phyloP scores from a whole-genome alignment of 345 rosid genomes.

The Clausena lansium region DNA sequence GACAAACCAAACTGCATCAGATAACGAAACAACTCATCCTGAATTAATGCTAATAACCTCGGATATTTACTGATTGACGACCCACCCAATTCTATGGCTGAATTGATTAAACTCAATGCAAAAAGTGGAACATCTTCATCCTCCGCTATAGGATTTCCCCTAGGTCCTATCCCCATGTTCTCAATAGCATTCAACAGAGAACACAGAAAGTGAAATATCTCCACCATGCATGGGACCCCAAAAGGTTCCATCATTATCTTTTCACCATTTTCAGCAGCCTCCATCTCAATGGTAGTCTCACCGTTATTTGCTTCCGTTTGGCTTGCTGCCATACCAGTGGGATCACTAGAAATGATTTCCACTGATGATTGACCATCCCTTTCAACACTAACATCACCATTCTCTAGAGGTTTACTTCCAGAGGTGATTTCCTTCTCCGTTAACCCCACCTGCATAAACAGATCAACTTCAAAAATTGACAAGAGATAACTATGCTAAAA shows the following conservation, averaged over 20 bases:
- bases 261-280: slow-evolving; percentile 41
- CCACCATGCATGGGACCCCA: slow-evolving; percentile 80
- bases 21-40: slow-evolving; percentile 65
- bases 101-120: slow-evolving; percentile 70
- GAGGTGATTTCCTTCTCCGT: slow-evolving; percentile 32
- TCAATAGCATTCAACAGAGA: slow-evolving; percentile 62
- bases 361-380: slow-evolving; percentile 33
- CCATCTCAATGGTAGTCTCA: slow-evolving; percentile 29
- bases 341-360: slow-evolving; percentile 26
- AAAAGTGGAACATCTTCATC: slow-evolving; percentile 85
- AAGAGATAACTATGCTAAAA: not conserved
- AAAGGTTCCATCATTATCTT: slow-evolving; percentile 51
- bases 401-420: slow-evolving; percentile 41
- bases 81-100: slow-evolving; percentile 66
- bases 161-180: slow-evolving; percentile 43
- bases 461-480: slow-evolving; percentile 19
- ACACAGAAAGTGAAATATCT: slow-evolving; percentile 66
- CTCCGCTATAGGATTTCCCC: slow-evolving; percentile 61
- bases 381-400: slow-evolving; percentile 35
- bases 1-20: slow-evolving; percentile 80
- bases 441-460: slow-evolving; percentile 40
- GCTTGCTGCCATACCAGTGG: slow-evolving; percentile 21
- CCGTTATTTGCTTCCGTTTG: slow-evolving; percentile 29
- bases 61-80: slow-evolving; percentile 52
- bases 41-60: slow-evolving; percentile 51